Evolutionary conservation across 1,139 yeast genomes (phyloP), one percentile per base, ranked within the genome.

Genomic region (Chernovozyma sophiae-reginae): DNA sequence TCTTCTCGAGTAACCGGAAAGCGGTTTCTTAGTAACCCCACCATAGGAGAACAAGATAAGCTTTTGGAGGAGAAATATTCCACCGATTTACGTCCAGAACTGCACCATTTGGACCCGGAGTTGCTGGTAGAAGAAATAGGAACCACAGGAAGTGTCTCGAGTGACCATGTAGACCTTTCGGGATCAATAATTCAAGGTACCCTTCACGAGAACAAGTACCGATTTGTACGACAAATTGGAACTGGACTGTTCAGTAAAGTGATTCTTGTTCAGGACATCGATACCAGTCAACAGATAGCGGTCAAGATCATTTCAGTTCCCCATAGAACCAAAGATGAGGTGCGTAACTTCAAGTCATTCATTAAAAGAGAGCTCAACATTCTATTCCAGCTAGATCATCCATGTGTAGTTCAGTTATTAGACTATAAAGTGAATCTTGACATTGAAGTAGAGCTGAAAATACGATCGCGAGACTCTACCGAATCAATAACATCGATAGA

Each of bases 361-460:
- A 65, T 90, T 33, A 68, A 72, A 25, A 72, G 97, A 44, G 98
- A 92, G 54, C 58, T 90, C 29, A 80, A 77, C 31, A 77, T 89
- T 11, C 65, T 92, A 41, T 62, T 65, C 41, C 67, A 51, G 37
- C 44, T 60, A 52, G 55, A 56, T 56, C 83, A 54, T 56, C 79
- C 60, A 27, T 72, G 59, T 53, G 65, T 62, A 31, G 63, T 55
- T 37, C 62, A 48, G 41, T 58, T 60, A 18, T 39, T 67, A 7
- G 75, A 68, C 36, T 66, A 60, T 41, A 44, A 46, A n/a, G 52
- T 60, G 16, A 58, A 51, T 28, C 41, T 60, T 13, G 30, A 31
- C 12, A 17, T 30, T 6, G 26, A 29, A 46, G 7, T 56, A 6
- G 29, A 16, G 10, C 6, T 10, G 10, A 20, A 10, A 20, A 20